Base-by-base conservation (phyloP, 306 rosid genomes). In the Coriaria nepalensis region DNA sequence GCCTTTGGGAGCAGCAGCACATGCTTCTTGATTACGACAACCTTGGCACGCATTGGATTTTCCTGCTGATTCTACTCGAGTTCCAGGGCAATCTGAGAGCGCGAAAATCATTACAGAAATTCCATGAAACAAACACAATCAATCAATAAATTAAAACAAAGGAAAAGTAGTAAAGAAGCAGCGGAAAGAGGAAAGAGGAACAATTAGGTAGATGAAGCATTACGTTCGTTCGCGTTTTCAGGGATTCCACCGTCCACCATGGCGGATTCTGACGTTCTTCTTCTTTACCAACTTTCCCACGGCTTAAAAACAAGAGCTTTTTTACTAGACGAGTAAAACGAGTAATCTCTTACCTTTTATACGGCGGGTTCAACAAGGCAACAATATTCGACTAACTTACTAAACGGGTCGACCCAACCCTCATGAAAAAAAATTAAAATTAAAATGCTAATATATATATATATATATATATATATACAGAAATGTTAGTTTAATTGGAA, bases 1-100 rank as follows among this genome's bases (percentile, higher is more conserved):
- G 63, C 93, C 95, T 68, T 84, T 90, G 2, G 97, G 95, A 10
- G 84, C 93, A 46, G 97, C 84, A 46, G 90, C 93, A 63, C 95
- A 90, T 54, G 70, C 60, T 63, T 82, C 72, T 40, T 90, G 97
- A 66, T 84, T 90, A 6, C 93, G 97, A 59, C 97, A 90, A 37
- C 97, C 93, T 55, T 77, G 68, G 48, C 97, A 90, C 0, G 77
- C 53, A 10, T 84, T 95, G 0, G 92, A 71, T 61, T 84, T 77
- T 56, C 97, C 95, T 5, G 95, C 95, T 4, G 93, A 70, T 34
- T 90, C 94, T 35, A 92, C 74, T 13, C 77, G 82, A 35, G 95
- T 68, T 37, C 97, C 85, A 6, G 97, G 97, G 66, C 97, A 90
- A 71, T 90, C 95, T 90, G 80, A 45, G 66, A 45, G n/a, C n/a